Conservation (phyloP, 352 stramenopile genomes). For the Pythium aquatile region DNA sequence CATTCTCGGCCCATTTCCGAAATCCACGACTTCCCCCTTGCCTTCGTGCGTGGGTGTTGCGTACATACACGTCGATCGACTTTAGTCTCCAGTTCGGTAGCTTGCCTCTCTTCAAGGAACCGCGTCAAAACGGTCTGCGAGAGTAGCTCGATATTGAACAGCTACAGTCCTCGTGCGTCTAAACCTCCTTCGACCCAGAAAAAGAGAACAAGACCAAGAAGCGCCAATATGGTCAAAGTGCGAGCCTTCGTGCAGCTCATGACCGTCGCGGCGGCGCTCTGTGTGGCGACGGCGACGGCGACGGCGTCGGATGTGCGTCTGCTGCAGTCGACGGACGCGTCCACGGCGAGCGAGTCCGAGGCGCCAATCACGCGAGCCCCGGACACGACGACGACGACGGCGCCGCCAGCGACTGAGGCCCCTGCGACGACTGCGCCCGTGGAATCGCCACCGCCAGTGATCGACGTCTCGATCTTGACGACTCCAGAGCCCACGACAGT, state of each 20-base stretch:
- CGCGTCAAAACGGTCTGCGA: neutral
- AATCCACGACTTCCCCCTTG: slow-evolving; percentile 23
- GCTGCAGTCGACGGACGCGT: slow-evolving; percentile 6
- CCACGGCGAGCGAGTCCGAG: neutral
- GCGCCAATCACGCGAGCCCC: neutral
- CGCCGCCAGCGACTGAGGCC: neutral
- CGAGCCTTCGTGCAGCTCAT: slow-evolving; percentile 9
- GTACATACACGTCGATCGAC: slow-evolving; percentile 6
- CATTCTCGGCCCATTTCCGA: slow-evolving; percentile 16
- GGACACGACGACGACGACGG: neutral
- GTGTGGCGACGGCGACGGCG: slow-evolving; percentile 6
- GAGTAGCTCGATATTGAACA: neutral
- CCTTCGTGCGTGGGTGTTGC: slow-evolving; percentile 5
- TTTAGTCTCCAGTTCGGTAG: neutral
- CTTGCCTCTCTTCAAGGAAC: neutral
- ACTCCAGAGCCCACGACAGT: slow-evolving; percentile 9
- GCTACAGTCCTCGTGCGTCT: neutral
- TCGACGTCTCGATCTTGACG: neutral
- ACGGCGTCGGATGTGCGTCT: neutral
- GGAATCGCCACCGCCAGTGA: neutral
- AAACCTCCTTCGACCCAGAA: neutral
- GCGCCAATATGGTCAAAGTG: slow-evolving; percentile 12
- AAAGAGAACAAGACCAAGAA: slow-evolving; percentile 3
- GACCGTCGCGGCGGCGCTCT: slow-evolving; percentile 12
- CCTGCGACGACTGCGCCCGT: neutral